A percentile compares a stretch with the other conserved stretches of the same genome.
Evolutionary conservation across 78 protist genomes (phyloP).

Genomic region (Polysphondylium violaceum): DNA sequence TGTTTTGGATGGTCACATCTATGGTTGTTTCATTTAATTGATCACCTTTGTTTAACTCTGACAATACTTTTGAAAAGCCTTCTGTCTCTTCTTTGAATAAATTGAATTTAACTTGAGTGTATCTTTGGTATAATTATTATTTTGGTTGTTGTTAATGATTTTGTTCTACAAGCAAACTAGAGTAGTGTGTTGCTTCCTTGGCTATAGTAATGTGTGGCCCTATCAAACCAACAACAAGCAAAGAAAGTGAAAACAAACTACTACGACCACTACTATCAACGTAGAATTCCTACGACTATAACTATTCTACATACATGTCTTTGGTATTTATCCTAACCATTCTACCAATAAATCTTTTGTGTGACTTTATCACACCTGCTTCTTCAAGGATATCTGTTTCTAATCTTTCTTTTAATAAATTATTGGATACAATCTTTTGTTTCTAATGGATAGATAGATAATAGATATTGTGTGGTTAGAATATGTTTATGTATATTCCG

Average conservation of each 20-base stretch:
- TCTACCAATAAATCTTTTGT: constrained; percentile 6
- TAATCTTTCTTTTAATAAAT: constrained; percentile 47
- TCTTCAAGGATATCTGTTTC: constrained; percentile 25
- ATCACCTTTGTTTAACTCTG: constrained; percentile 66
- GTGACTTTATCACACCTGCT: neutral
- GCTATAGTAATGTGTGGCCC: too few relatives aligned
- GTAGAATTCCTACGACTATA: too few relatives aligned
- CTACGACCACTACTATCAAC: neutral
- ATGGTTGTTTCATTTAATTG: constrained; percentile 24
- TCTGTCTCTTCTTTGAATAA: constrained; percentile 88
- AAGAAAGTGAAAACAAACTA: neutral
- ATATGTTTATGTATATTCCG: neutral
- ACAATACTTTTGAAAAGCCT: constrained; percentile 88
- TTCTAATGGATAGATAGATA: neutral
- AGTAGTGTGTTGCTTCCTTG: too few relatives aligned
- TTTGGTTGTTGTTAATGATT: too few relatives aligned
- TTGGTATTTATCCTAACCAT: constrained; percentile 33
- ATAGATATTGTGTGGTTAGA: neutral
- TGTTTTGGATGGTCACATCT: constrained; percentile 39
- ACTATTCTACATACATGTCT: constrained; percentile 38
- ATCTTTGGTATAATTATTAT: constrained; percentile 13
- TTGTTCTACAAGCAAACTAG: neutral
- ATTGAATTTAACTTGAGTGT: constrained; percentile 82
- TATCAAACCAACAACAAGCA: too few relatives aligned
- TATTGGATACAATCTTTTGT: neutral